Evolutionary conservation across 176 grass and related monocot species (phyloP).

Genomic region (Puya raimondii): DNA sequence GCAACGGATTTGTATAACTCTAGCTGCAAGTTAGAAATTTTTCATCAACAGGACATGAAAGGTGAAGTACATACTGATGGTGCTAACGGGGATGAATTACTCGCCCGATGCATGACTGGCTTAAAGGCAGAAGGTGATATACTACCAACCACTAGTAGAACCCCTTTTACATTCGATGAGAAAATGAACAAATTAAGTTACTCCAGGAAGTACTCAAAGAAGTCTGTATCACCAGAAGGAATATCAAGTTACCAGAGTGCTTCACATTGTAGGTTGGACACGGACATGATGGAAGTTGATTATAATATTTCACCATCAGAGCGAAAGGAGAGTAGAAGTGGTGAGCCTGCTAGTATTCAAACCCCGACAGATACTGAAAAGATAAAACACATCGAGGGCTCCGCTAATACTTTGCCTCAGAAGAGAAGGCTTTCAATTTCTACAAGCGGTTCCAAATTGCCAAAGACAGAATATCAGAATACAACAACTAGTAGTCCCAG

Average conservation of each 20-base stretch:
- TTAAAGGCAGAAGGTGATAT: slow-evolving; percentile 14
- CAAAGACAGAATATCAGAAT: slow-evolving; percentile 13
- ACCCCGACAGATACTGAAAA: slow-evolving; percentile 10
- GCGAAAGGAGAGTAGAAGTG: slow-evolving; percentile 7
- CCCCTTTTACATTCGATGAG: not conserved
- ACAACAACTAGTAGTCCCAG: slow-evolving; percentile 9
- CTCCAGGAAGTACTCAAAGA: slow-evolving; percentile 31
- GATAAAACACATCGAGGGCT: slow-evolving; percentile 7
- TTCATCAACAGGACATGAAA: not conserved
- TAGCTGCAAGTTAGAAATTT: slow-evolving; percentile 10
- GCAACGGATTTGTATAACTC: slow-evolving; percentile 3
- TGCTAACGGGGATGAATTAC: slow-evolving; percentile 14
- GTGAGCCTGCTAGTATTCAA: slow-evolving; percentile 11
- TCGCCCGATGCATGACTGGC: slow-evolving; percentile 9
- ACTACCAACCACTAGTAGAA: not conserved
- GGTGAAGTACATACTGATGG: slow-evolving; percentile 13
- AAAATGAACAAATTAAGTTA: slow-evolving; percentile 25
- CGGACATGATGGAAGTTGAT: slow-evolving; percentile 14
- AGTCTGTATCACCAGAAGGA: slow-evolving; percentile 38
- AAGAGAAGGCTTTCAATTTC: slow-evolving; percentile 35
- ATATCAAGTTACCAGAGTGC: slow-evolving; percentile 9
- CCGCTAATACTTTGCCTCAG: slow-evolving; percentile 23
- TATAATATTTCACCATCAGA: slow-evolving; percentile 9
- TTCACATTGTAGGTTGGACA: slow-evolving; percentile 9
- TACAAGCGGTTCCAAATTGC: slow-evolving; percentile 13